These are phyloP conservation scores for Pythium phragmiticola DNA, from an alignment of 352 stramenopile species.

Conservation along the genomic window DNA sequence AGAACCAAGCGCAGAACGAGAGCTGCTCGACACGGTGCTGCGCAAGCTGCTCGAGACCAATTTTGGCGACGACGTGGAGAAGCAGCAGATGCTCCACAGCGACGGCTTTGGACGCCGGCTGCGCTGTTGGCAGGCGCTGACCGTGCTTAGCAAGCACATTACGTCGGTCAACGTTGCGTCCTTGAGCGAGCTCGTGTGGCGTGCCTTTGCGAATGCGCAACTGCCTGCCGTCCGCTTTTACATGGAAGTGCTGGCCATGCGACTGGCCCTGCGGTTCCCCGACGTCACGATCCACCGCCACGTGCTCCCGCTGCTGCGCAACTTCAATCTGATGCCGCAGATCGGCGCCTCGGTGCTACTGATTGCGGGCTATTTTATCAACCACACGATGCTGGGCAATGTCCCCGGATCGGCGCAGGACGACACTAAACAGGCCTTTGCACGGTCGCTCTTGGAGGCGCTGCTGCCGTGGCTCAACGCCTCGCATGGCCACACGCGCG, in stretches of 20 bases:
- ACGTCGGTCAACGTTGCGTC: constrained; percentile 24
- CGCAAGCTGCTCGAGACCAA: constrained; percentile 42
- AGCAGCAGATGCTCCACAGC: constrained; percentile 85
- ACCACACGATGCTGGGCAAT: constrained; percentile 20
- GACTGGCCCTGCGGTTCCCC: constrained; percentile 54
- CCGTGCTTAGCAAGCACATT: constrained; percentile 61
- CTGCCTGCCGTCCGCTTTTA: constrained; percentile 73
- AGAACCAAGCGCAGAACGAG: neutral
- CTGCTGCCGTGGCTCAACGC: constrained; percentile 79
- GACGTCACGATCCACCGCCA: constrained; percentile 34
- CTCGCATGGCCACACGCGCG: constrained; percentile 79
- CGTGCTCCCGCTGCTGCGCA: constrained; percentile 57
- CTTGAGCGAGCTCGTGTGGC: constrained; percentile 42
- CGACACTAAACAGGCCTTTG: constrained; percentile 13
- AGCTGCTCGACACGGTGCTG: constrained; percentile 20
- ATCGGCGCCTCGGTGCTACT: constrained; percentile 65
- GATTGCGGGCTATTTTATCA: constrained; percentile 36
- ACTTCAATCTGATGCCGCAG: constrained; percentile 76
- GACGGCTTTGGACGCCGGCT: constrained; percentile 77
- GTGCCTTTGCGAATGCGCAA: constrained; percentile 58
- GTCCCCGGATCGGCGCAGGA: constrained; percentile 33
- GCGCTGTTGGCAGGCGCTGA: constrained; percentile 78
- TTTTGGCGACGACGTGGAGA: constrained; percentile 56
- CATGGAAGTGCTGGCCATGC: constrained; percentile 84
- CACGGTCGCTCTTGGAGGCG: constrained; percentile 39